Conservation (phyloP, 192 early-diverging fungal genomes). For the Blastocladiella britannica region DNA sequence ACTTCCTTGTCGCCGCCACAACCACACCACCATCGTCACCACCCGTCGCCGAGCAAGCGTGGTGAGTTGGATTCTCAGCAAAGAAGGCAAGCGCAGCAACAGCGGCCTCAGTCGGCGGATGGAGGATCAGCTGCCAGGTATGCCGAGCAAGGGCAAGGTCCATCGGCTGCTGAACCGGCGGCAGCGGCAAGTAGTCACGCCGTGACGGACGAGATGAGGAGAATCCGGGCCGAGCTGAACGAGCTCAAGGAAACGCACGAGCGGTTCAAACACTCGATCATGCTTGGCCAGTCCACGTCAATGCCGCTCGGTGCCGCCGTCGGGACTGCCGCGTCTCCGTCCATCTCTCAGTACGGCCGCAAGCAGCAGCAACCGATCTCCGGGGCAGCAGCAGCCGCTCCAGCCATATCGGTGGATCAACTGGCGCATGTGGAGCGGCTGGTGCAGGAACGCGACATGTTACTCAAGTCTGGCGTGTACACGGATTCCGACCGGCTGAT, state of each 20-base stretch:
- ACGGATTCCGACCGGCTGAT: conserved; percentile 1
- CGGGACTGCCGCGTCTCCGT: not conserved
- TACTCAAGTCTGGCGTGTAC: conserved; percentile 4
- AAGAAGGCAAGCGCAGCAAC: no score
- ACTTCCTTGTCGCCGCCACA: no score
- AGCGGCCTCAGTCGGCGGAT: no score
- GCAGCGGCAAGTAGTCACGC: no score
- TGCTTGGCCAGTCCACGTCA: not conserved
- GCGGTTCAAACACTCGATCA: not conserved
- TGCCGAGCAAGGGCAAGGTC: no score
- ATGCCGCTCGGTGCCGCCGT: not conserved
- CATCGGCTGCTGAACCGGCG: not conserved
- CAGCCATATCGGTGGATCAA: not conserved
- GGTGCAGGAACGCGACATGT: conserved; percentile 1
- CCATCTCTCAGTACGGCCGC: no score
- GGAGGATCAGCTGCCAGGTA: no score
- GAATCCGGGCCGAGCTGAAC: not conserved
- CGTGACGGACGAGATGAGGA: not conserved
- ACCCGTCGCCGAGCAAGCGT: not conserved
- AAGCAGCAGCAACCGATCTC: no score
- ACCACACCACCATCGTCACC: no score
- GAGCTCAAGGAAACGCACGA: not conserved
- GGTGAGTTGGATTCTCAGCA: no score
- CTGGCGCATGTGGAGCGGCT: conserved; percentile 1
- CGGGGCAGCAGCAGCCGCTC: not conserved